Conservation (phyloP, 805 yeast genomes). For the Cyberlindnera xishuangbannaensis region DNA sequence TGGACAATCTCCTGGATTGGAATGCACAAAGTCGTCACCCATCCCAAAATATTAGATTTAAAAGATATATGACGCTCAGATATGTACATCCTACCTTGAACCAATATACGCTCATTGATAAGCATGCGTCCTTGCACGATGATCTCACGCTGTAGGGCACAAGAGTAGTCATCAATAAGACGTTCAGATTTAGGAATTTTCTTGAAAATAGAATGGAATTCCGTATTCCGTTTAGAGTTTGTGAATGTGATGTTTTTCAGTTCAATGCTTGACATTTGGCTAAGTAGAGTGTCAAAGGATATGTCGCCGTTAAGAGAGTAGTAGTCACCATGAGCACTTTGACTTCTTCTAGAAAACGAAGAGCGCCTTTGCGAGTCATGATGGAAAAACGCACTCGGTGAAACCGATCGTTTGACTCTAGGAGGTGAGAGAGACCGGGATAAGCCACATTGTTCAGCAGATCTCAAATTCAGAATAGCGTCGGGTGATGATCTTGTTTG, state of each 20-base stretch:
- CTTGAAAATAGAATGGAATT: conserved; percentile 72
- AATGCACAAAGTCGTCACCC: conserved; percentile 81
- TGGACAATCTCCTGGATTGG: conserved; percentile 67
- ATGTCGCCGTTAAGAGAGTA: conserved; percentile 6
- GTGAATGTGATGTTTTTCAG: conserved; percentile 34
- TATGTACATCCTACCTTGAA: conserved; percentile 83
- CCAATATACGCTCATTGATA: conserved; percentile 47
- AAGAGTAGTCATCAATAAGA: conserved; percentile 78
- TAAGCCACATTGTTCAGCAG: conserved; percentile 1
- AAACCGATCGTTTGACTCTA: conserved; percentile 13
- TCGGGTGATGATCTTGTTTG: not conserved
- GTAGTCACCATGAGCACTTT: conserved; percentile 4
- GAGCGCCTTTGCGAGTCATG: not conserved
- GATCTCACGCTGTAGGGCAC: conserved; percentile 86
- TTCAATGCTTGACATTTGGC: conserved; percentile 9
- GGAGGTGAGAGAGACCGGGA: conserved; percentile 12
- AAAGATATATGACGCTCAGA: conserved; percentile 76
- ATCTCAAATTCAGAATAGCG: not conserved
- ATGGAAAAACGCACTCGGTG: conserved; percentile 9
- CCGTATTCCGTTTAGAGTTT: conserved; percentile 55
- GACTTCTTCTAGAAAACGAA: conserved; percentile 3
- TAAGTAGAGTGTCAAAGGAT: conserved; percentile 6
- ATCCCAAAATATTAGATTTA: conserved; percentile 81
- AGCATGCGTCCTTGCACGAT: conserved; percentile 77
- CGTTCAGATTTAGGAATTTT: conserved; percentile 63